Conservation (phyloP, 2,329 filamentous ascomycete species). For the Malbranchea zuffiana region DNA sequence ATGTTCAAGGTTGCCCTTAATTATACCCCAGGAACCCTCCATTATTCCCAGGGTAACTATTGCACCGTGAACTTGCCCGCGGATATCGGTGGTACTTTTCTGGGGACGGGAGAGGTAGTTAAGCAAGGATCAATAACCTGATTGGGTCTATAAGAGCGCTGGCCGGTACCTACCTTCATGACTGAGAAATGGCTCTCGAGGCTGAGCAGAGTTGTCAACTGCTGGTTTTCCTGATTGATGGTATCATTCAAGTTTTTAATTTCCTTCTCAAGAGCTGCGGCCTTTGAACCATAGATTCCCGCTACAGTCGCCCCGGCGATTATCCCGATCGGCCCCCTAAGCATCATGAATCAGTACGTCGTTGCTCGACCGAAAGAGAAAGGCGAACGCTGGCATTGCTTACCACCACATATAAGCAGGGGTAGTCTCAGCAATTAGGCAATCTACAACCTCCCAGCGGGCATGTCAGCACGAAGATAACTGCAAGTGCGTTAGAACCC, state of each 20-base stretch:
- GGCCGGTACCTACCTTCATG: background rate
- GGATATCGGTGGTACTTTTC: background rate
- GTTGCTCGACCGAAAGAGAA: background rate
- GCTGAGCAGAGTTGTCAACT: too few species aligned
- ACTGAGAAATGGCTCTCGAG: background rate
- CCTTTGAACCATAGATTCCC: slow-evolving; percentile 1
- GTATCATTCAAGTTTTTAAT: background rate
- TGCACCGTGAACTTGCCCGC: background rate
- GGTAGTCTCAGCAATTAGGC: background rate
- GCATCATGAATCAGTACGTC: background rate
- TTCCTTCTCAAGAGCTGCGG: background rate
- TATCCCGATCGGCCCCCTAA: background rate
- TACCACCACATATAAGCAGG: slow-evolving; percentile 1
- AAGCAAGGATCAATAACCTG: too few species aligned
- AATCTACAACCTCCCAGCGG: too few species aligned
- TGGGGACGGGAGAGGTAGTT: background rate
- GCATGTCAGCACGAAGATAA: background rate
- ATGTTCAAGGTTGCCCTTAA: background rate
- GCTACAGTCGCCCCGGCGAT: slow-evolving; percentile 1
- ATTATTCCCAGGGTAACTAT: slow-evolving; percentile 1
- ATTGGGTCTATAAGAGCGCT: too few species aligned
- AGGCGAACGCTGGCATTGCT: background rate
- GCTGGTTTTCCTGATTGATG: background rate
- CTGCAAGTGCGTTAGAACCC: background rate
- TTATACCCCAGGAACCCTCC: background rate